Conservation (phyloP, 1,284 basidiomycete genomes). For the Malassezia pachydermatis region DNA sequence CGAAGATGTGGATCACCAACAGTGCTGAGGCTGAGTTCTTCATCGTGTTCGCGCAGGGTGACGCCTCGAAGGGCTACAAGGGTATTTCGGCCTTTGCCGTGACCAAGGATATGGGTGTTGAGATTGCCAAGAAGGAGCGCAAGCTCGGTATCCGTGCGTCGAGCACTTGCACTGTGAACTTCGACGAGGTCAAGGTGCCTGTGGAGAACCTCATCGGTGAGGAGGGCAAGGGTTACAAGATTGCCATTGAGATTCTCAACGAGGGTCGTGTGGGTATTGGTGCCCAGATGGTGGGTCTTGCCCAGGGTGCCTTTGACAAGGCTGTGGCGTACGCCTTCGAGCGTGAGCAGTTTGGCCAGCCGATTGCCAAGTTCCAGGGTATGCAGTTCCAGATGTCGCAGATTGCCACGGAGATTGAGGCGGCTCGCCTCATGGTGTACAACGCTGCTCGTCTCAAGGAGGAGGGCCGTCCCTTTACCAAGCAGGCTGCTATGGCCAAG, state of each 20-base stretch:
- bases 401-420: slow-evolving; percentile 77
- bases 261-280: slow-evolving; percentile 96
- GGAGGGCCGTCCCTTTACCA: slow-evolving; percentile 80
- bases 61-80: slow-evolving; percentile 92
- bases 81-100: slow-evolving; percentile 96
- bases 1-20: slow-evolving; percentile 99
- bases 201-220: slow-evolving; percentile 87
- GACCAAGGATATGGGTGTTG: slow-evolving; percentile 88
- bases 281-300: slow-evolving; percentile 70
- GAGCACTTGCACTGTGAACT: slow-evolving; percentile 91
- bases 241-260: slow-evolving; percentile 91
- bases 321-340: slow-evolving; percentile 85
- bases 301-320: slow-evolving; percentile 91
- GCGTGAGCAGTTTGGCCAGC: slow-evolving; percentile 84
- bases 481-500: slow-evolving; percentile 86
- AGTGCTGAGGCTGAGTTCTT: slow-evolving; percentile 84
- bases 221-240: slow-evolving; percentile 88
- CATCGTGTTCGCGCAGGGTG: slow-evolving; percentile 82
- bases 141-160: slow-evolving; percentile 94
- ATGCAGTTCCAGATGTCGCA: slow-evolving; percentile 87
- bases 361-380: slow-evolving; percentile 74
- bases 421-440: slow-evolving; percentile 85
- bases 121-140: slow-evolving; percentile 97
- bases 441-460: slow-evolving; percentile 90
- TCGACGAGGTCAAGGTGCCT: slow-evolving; percentile 87